These are phyloP conservation scores for Thelonectria discophora DNA, from an alignment of 2,329 filamentous ascomycete genomes.

Conservation along the genomic window DNA sequence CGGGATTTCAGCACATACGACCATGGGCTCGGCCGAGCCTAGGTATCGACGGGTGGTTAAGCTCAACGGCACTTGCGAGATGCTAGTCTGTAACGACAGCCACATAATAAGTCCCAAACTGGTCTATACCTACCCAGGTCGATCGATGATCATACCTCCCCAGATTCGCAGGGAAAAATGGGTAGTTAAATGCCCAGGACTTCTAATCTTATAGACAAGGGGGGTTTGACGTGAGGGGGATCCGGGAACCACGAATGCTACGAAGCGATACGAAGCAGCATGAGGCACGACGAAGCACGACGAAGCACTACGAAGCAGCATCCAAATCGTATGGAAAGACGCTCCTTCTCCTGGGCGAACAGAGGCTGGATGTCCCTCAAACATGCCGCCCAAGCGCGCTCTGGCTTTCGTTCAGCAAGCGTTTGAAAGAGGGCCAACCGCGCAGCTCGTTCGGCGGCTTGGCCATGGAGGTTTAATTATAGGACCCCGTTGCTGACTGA, in stretches of 20 bases:
- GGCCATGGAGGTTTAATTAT: not conserved
- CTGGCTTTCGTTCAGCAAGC: slow-evolving; percentile 16
- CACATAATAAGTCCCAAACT: slow-evolving; percentile 12
- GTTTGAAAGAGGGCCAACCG: slow-evolving; percentile 12
- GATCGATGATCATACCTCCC: slow-evolving; percentile 15
- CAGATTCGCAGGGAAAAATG: slow-evolving; percentile 3
- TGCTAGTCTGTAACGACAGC: slow-evolving; percentile 9
- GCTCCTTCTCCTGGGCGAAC: too few relatives aligned
- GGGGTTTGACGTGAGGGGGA: slow-evolving; percentile 7
- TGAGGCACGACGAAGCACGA: too few relatives aligned
- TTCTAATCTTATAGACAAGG: slow-evolving; percentile 5
- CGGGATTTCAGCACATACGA: not conserved
- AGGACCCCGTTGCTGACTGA: slow-evolving; percentile 1
- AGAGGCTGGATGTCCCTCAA: not conserved
- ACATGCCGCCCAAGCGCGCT: slow-evolving; percentile 12
- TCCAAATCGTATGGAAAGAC: too few relatives aligned
- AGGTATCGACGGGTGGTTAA: slow-evolving; percentile 3
- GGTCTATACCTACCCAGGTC: not conserved
- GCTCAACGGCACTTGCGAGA: slow-evolving; percentile 8
- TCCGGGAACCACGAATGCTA: not conserved
- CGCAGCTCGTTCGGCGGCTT: slow-evolving; percentile 2
- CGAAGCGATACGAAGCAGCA: too few relatives aligned
- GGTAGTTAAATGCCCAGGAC: not conserved
- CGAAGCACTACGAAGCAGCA: too few relatives aligned
- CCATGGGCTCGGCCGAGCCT: slow-evolving; percentile 1